Base-by-base conservation (phyloP, 2,329 filamentous ascomycete genomes). In the Botrytis squamosa region DNA sequence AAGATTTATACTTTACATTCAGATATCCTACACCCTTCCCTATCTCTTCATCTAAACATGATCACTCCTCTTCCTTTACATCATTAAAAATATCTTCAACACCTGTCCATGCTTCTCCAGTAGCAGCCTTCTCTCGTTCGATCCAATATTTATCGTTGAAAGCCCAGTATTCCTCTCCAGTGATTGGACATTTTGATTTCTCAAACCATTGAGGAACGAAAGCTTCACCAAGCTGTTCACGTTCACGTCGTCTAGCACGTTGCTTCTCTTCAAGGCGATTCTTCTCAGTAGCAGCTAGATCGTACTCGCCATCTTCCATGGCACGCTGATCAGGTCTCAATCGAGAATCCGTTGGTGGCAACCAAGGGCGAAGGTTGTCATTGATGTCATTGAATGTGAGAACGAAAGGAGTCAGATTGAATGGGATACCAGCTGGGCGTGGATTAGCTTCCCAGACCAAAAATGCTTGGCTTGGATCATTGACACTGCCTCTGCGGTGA, bases 251-350 rank as follows among this genome's bases (percentile, higher is more conserved):
- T 74, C 91, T 91, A 16, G 91, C 90, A 74, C 96, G 88, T 85
- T 99, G 96, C 76, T 91, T 94, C 84, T 98, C 93, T 83, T 99
- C 96, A 0, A 99, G 89, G 1, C 96, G 88, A 80, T 95, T 96
- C 88, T 99, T 99, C 85, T 99, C 96, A 8, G 88, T 89, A 0
- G 95, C 96, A 1, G 96, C 96, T 74, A 96, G 87, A 80, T 98
- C 95, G 81, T 99, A 99, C 83, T 95, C 90, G n/a, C 95, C 96
- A 75, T 98, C 95, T 82, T 99, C 96, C 96, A 99, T 99, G 2
- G 96, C 96, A 18, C 96, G 88, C 84, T 99, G 96, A 82, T 99
- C 96, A 0, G 96, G 95, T 44, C 96, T 88, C 46, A 97, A 86
- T n/a, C 96, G 88, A 1, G 95, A 97, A 82, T 99, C 96, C 0